These are phyloP conservation scores for Colletotrichum agaves DNA, from an alignment of 2,329 filamentous ascomycete genomes.

Conservation along the genomic window DNA sequence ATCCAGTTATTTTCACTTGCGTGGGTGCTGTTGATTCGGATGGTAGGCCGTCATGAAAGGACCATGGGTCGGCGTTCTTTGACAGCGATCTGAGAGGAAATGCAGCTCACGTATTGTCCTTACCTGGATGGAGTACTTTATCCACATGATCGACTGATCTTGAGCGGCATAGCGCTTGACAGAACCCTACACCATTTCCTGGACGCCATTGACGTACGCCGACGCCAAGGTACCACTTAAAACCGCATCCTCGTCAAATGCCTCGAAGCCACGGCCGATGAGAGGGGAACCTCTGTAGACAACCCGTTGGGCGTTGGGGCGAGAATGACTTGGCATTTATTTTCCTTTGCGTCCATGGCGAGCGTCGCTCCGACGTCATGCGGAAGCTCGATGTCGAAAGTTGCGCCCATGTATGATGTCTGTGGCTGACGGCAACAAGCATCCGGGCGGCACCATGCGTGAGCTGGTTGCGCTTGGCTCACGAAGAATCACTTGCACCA, in stretches of 20 bases:
- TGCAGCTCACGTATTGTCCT: slow-evolving; percentile 63
- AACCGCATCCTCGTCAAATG: slow-evolving; percentile 15
- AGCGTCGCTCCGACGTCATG: neutral
- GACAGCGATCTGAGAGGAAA: slow-evolving; percentile 66
- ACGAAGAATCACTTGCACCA: neutral
- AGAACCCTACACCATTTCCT: slow-evolving; percentile 53
- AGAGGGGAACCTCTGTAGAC: slow-evolving; percentile 25
- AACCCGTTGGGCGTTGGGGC: slow-evolving; percentile 26
- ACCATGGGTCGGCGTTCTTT: slow-evolving; percentile 60
- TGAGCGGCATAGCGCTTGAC: slow-evolving; percentile 59
- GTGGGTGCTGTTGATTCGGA: slow-evolving; percentile 48
- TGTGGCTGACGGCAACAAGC: slow-evolving; percentile 10
- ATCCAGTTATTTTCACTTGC: slow-evolving; percentile 54
- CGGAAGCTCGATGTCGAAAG: slow-evolving; percentile 7
- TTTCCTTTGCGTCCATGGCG: neutral
- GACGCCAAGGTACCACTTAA: slow-evolving; percentile 18
- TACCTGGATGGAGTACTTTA: slow-evolving; percentile 26
- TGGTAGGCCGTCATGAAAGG: slow-evolving; percentile 68
- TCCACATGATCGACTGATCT: slow-evolving; percentile 43
- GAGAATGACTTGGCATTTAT: slow-evolving; percentile 4
- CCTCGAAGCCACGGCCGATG: slow-evolving; percentile 23
- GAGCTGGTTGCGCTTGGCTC: neutral
- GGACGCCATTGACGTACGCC: slow-evolving; percentile 49
- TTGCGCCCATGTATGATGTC: slow-evolving; percentile 7
- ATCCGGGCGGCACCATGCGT: neutral